Conservation (phyloP, 1,284 basidiomycete genomes). For the Cryptococcus sp. region DNA sequence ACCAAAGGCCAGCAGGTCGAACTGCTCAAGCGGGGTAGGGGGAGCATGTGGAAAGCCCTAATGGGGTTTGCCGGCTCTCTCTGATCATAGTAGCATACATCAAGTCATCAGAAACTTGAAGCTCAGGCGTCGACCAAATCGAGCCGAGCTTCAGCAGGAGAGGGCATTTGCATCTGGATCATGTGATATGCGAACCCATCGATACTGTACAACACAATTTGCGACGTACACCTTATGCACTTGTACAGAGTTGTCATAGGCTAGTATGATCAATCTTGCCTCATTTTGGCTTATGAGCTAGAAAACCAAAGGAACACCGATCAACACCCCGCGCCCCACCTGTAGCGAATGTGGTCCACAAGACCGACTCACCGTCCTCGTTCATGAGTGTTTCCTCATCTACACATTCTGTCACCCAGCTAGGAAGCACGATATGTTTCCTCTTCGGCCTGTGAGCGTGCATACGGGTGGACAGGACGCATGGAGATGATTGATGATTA, state of each 20-base stretch:
- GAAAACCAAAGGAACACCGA: background rate
- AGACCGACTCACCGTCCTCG: constrained; percentile 58
- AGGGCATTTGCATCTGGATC: background rate
- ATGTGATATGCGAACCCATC: too few relatives aligned
- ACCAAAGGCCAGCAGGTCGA: constrained; percentile 12
- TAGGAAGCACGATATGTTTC: constrained; percentile 71
- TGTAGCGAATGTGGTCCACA: background rate
- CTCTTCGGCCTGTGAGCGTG: constrained; percentile 65
- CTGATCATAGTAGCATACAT: too few relatives aligned
- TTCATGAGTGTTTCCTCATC: constrained; percentile 77
- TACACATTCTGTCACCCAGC: constrained; percentile 73
- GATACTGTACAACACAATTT: too few relatives aligned
- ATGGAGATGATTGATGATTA: background rate
- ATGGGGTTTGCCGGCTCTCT: background rate
- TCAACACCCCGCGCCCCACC: background rate
- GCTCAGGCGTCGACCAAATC: constrained; percentile 1
- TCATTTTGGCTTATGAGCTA: constrained; percentile 16
- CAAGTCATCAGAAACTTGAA: too few relatives aligned
- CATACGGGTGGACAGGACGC: background rate
- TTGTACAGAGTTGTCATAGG: too few relatives aligned
- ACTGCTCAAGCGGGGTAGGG: constrained; percentile 16
- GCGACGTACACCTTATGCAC: too few relatives aligned
- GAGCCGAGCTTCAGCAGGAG: background rate
- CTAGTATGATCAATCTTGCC: background rate
- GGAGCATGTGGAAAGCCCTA: constrained; percentile 13